Conservation (phyloP, 129 eudicot species). For the Smallanthus sonchifolius region DNA sequence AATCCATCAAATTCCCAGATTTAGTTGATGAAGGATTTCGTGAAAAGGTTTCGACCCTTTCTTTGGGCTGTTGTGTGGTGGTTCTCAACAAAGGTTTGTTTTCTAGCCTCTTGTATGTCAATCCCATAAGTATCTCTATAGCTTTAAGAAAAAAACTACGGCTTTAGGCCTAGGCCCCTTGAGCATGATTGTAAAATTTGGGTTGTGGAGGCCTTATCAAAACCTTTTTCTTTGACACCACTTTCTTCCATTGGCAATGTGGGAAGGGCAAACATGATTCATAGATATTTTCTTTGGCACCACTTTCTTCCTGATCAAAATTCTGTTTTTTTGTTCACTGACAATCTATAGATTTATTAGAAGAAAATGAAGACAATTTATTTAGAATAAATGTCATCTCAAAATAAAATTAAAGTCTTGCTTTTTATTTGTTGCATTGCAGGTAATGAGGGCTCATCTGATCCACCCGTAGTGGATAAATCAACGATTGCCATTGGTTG, state of each 20-base stretch:
- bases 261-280: no score
- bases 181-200: no score
- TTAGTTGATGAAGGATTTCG: constrained; percentile 67
- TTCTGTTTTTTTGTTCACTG: background rate
- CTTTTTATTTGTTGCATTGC: constrained; percentile 19
- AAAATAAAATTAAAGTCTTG: no score
- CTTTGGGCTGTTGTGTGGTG: constrained; percentile 85
- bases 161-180: no score
- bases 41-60: constrained; percentile 58
- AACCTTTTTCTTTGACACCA: no score
- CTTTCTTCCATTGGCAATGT: no score
- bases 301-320: background rate
- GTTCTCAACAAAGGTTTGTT: constrained; percentile 69
- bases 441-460: constrained; percentile 38
- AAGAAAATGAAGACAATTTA: no score
- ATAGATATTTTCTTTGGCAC: no score
- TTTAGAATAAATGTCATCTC: no score
- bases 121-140: background rate
- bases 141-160: no score
- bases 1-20: constrained; percentile 70
- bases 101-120: background rate
- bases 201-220: no score
- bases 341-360: no score
- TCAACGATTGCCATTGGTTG: constrained; percentile 85
- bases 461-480: constrained; percentile 41